phyloP scores from a whole-genome alignment of 2,329 filamentous ascomycete species.

The Tolypocladium tropicale region DNA sequence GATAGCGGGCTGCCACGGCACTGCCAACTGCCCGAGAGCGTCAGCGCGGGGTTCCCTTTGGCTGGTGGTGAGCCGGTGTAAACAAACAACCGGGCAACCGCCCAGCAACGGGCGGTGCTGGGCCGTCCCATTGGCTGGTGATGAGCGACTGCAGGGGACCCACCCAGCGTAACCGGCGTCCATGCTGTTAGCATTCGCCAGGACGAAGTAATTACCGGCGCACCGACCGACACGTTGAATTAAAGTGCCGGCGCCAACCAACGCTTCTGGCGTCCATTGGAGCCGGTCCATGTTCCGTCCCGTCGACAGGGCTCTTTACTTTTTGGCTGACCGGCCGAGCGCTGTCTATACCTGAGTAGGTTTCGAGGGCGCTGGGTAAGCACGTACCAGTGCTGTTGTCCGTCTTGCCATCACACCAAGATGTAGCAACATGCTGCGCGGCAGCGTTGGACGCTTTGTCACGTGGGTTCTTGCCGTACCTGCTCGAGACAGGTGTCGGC shows the following conservation, averaged over 20 bases:
- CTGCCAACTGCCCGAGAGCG: background rate
- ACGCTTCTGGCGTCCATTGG: background rate
- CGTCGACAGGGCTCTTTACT: background rate
- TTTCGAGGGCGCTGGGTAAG: too few relatives aligned
- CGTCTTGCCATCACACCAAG: too few relatives aligned
- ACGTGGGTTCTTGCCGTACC: too few relatives aligned
- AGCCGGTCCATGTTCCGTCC: background rate
- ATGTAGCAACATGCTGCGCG: background rate
- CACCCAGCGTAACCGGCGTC: too few relatives aligned
- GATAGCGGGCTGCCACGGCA: background rate
- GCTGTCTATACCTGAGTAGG: too few relatives aligned
- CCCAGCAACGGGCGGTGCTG: conserved; percentile 17
- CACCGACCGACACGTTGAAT: background rate
- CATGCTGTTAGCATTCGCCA: background rate
- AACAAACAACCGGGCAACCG: conserved; percentile 23
- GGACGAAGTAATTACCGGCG: too few relatives aligned
- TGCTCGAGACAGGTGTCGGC: too few relatives aligned
- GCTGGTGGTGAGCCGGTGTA: conserved; percentile 8
- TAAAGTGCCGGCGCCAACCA: background rate
- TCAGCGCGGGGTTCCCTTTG: background rate
- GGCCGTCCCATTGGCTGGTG: conserved; percentile 11
- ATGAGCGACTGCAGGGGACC: too few relatives aligned
- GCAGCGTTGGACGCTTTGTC: background rate
- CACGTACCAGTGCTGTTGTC: too few relatives aligned
- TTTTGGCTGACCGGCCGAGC: too few relatives aligned